A percentile compares a stretch with the other conserved stretches of the same genome.
Evolutionary conservation across 805 yeast species (phyloP).

Genomic region (Lachancea sp.): DNA sequence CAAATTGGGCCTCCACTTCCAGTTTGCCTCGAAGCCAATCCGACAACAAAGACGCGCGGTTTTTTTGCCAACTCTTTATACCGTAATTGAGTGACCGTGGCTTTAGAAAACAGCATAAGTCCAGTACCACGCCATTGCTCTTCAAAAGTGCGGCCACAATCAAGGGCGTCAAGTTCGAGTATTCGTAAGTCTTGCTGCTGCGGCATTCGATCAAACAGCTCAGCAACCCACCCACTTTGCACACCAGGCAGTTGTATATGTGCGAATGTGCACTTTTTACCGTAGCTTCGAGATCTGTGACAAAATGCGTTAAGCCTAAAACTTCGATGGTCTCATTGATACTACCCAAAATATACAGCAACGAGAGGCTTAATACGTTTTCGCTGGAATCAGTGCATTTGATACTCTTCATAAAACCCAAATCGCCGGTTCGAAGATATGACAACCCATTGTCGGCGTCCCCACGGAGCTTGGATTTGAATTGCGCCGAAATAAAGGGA

Average conservation of each 20-base stretch:
- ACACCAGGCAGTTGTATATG: slow-evolving; percentile 52
- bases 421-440: slow-evolving; percentile 85
- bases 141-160: slow-evolving; percentile 72
- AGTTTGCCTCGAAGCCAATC: slow-evolving; percentile 49
- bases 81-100: slow-evolving; percentile 50
- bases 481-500: slow-evolving; percentile 46
- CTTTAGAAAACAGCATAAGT: slow-evolving; percentile 74
- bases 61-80: slow-evolving; percentile 69
- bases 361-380: slow-evolving; percentile 49
- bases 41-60: slow-evolving; percentile 60
- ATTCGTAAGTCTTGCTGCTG: slow-evolving; percentile 38
- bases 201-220: slow-evolving; percentile 66
- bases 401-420: slow-evolving; percentile 84
- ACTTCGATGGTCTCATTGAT: slow-evolving; percentile 85
- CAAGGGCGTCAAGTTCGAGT: slow-evolving; percentile 73
- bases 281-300: slow-evolving; percentile 70
- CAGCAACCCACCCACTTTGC: slow-evolving; percentile 75
- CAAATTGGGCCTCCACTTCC: slow-evolving; percentile 39
- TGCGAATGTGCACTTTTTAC: slow-evolving; percentile 46
- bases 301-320: slow-evolving; percentile 87
- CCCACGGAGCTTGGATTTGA: slow-evolving; percentile 52
- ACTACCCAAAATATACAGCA: slow-evolving; percentile 77
- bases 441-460: slow-evolving; percentile 57
- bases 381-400: slow-evolving; percentile 38
- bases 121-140: slow-evolving; percentile 75